Percentiles rank a stretch among this genome's conserved stretches.
Evolutionary conservation across 208 protist species (phyloP).

Genomic region (Acanthamoeba sp.): DNA sequence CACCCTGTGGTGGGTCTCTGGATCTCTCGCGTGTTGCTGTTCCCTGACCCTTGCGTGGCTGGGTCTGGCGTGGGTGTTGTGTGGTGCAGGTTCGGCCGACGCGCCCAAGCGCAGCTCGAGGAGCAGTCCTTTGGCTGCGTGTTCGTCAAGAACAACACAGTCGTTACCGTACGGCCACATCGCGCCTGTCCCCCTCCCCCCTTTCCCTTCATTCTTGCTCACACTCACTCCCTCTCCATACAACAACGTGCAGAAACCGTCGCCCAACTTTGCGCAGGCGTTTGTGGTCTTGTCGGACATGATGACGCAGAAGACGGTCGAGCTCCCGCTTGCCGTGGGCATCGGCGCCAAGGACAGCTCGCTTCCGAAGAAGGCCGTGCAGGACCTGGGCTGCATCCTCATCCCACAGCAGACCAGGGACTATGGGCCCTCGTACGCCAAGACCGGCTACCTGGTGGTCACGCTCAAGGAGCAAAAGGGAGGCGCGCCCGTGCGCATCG

Average conservation of each 20-base stretch:
- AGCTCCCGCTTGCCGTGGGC: slow-evolving; percentile 18
- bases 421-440: slow-evolving; percentile 32
- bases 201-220: not conserved
- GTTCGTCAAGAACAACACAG: slow-evolving; percentile 28
- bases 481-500: slow-evolving; percentile 23
- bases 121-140: slow-evolving; percentile 50
- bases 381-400: slow-evolving; percentile 38
- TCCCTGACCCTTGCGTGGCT: too few relatives aligned
- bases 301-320: slow-evolving; percentile 36
- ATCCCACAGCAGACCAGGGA: slow-evolving; percentile 61
- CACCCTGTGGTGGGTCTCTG: not conserved
- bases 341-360: slow-evolving; percentile 35
- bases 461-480: slow-evolving; percentile 59
- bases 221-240: too few relatives aligned
- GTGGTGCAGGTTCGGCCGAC: not conserved
- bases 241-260: slow-evolving; percentile 24
- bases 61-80: too few relatives aligned
- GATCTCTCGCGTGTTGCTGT: too few relatives aligned
- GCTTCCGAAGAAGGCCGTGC: slow-evolving; percentile 18
- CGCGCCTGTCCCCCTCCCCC: not conserved
- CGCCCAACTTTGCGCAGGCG: not conserved
- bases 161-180: slow-evolving; percentile 17
- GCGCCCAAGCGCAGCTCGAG: not conserved
- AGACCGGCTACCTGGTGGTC: slow-evolving; percentile 47
- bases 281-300: slow-evolving; percentile 46